phyloP scores from a whole-genome alignment of 768 basidiomycete genomes.

The Pisolithus microcarpus region DNA sequence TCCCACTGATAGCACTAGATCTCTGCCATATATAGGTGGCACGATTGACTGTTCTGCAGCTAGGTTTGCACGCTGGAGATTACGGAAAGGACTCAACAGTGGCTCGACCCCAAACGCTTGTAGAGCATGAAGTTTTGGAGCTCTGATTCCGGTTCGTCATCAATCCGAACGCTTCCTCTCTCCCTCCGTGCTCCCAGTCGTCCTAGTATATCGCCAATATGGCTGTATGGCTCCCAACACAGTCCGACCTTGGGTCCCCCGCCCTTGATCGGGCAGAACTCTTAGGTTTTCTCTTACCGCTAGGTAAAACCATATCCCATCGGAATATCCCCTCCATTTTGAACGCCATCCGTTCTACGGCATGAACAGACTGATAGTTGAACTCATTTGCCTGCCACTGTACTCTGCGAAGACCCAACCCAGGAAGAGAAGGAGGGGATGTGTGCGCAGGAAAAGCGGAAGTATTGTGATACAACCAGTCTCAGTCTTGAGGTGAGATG shows the following conservation, averaged over 20 bases:
- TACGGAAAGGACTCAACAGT: too few species aligned
- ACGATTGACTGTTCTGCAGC: too few species aligned
- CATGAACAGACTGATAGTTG: constrained; percentile 29
- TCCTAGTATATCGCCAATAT: constrained; percentile 32
- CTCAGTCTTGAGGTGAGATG: constrained; percentile 46
- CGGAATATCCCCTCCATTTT: constrained; percentile 30
- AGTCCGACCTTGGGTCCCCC: constrained; percentile 7
- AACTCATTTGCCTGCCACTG: constrained; percentile 29
- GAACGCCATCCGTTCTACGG: constrained; percentile 39
- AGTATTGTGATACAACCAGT: constrained; percentile 48
- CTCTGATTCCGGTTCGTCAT: too few species aligned
- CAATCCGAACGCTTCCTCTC: too few species aligned
- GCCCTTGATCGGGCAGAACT: constrained; percentile 17
- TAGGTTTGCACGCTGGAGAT: too few species aligned
- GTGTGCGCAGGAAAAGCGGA: constrained; percentile 53
- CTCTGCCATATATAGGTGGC: too few species aligned
- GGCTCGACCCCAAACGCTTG: too few species aligned
- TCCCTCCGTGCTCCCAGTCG: constrained; percentile 27
- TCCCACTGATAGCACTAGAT: too few species aligned
- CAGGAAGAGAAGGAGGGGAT: constrained; percentile 33
- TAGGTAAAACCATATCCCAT: constrained; percentile 28
- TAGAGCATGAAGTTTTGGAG: too few species aligned
- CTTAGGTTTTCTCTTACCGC: constrained; percentile 14
- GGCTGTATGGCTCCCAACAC: constrained; percentile 22
- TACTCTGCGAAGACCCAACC: constrained; percentile 37